phyloP scores from a whole-genome alignment of 140 eudicot genomes.

The Stevia rebaudiana region DNA sequence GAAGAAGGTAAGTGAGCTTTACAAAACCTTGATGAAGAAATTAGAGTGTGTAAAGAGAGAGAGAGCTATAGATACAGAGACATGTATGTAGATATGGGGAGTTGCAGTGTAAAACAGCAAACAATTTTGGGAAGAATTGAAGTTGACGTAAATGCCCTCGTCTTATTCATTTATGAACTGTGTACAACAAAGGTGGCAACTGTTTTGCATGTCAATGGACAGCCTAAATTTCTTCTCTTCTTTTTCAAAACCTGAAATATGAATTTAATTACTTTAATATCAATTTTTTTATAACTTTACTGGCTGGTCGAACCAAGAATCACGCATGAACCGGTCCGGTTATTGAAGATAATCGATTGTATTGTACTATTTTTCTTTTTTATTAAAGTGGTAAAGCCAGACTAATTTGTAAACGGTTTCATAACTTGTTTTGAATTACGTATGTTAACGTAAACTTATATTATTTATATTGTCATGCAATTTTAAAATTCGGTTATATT shows the following conservation, averaged over 20 bases:
- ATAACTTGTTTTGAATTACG: too few relatives aligned
- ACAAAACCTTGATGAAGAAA: neutral
- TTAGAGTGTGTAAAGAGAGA: conserved; percentile 1
- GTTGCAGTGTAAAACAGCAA: conserved; percentile 9
- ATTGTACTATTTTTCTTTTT: too few relatives aligned
- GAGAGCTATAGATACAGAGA: conserved; percentile 5
- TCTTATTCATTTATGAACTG: conserved; percentile 17
- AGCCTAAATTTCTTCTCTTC: neutral
- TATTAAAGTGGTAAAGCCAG: too few relatives aligned
- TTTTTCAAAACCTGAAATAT: neutral
- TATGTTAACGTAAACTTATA: too few relatives aligned
- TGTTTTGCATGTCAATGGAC: conserved; percentile 26
- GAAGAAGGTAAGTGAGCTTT: conserved; percentile 1
- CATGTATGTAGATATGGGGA: conserved; percentile 17
- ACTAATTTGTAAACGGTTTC: too few relatives aligned
- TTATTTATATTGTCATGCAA: too few relatives aligned
- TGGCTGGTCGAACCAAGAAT: too few relatives aligned
- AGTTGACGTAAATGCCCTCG: conserved; percentile 29
- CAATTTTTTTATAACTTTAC: too few relatives aligned
- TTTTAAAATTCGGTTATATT: too few relatives aligned
- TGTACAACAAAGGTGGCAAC: conserved; percentile 32
- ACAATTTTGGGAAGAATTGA: neutral
- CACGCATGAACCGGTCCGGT: too few relatives aligned
- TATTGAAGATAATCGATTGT: too few relatives aligned
- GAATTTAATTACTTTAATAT: neutral